Evolutionary conservation across 345 rosid species (phyloP).

Genomic region (Rhizophora mangle): DNA sequence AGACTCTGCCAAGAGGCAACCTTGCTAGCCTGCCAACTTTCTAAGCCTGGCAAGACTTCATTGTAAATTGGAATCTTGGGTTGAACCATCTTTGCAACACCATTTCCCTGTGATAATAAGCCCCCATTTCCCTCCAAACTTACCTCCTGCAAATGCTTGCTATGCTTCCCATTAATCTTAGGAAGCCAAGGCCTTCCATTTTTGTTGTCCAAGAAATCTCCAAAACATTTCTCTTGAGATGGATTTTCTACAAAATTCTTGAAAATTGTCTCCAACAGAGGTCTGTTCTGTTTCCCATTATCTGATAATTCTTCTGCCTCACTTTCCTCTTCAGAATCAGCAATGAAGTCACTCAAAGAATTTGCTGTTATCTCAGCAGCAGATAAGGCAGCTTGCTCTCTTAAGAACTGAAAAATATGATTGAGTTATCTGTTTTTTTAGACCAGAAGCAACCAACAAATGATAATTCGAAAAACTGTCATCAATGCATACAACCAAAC

Average conservation of each 20-base stretch:
- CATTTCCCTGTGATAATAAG: conserved; percentile 44
- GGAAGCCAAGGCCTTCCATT: conserved; percentile 54
- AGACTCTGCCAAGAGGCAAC: conserved; percentile 86
- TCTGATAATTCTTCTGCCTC: conserved; percentile 55
- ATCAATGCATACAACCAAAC: conserved; percentile 10
- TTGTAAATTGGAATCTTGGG: conserved; percentile 57
- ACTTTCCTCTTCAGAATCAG: conserved; percentile 66
- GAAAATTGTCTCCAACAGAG: conserved; percentile 67
- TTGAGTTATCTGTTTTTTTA: conserved; percentile 13
- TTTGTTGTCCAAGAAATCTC: conserved; percentile 33
- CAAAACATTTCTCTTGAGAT: conserved; percentile 33
- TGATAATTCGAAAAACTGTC: background rate
- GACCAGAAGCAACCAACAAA: conserved; percentile 1
- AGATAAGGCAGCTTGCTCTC: conserved; percentile 87
- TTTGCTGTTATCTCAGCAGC: conserved; percentile 78
- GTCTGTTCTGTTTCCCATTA: conserved; percentile 41
- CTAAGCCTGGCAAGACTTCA: conserved; percentile 76
- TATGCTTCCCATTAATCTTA: conserved; percentile 76
- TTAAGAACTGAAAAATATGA: conserved; percentile 60
- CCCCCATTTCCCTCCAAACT: conserved; percentile 42
- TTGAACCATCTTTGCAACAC: conserved; percentile 54
- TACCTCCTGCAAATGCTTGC: conserved; percentile 49
- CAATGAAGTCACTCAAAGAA: conserved; percentile 59
- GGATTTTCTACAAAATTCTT: conserved; percentile 48
- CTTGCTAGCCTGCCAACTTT: conserved; percentile 88